Conservation (phyloP, 2,329 filamentous ascomycete genomes). For the Sclerotinia trifoliorum region DNA sequence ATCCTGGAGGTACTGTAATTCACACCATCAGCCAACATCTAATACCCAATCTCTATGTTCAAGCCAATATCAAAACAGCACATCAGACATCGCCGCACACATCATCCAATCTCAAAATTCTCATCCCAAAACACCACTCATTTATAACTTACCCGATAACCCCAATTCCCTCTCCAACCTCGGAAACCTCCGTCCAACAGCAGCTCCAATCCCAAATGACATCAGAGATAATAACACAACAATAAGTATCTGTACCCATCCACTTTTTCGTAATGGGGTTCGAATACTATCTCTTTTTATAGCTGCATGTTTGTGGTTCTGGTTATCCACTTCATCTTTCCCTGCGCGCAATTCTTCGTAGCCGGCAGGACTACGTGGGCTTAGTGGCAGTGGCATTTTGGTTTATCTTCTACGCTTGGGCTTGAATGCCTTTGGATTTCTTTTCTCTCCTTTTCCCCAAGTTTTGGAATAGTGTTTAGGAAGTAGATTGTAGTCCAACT, state of each 20-base stretch:
- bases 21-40: neutral
- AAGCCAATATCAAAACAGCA: neutral
- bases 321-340: neutral
- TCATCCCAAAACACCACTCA: neutral
- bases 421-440: no score
- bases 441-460: no score
- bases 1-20: slow-evolving; percentile 11
- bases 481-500: no score
- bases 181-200: neutral
- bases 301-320: rapidly evolving
- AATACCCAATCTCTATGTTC: neutral
- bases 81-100: neutral
- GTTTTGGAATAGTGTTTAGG: no score
- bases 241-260: slow-evolving; percentile 7
- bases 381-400: no score
- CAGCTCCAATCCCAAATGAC: neutral
- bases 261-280: neutral
- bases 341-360: neutral
- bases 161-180: neutral
- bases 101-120: neutral
- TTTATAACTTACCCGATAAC: neutral
- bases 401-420: neutral
- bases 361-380: neutral
- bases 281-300: neutral
- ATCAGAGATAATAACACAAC: neutral